These are phyloP conservation scores for Amanita rimosa DNA, from an alignment of 768 basidiomycete species.

Conservation along the genomic window DNA sequence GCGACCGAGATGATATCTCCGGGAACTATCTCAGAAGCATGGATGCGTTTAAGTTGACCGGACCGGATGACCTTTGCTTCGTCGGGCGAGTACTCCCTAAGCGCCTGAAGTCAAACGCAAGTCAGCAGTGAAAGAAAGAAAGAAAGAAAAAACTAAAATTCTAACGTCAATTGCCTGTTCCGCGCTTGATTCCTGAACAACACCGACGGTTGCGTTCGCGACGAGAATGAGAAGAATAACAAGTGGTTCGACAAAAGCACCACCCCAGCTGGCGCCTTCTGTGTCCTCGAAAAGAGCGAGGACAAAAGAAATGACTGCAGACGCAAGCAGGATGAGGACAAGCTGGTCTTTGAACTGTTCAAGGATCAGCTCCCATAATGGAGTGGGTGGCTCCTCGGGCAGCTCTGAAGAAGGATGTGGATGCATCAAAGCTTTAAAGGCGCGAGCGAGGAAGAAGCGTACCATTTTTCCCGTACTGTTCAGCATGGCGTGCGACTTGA, in stretches of 20 bases:
- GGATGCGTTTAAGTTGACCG: constrained; percentile 58
- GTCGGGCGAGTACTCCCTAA: constrained; percentile 96
- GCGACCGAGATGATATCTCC: constrained; percentile 88
- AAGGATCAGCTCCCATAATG: constrained; percentile 90
- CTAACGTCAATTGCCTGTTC: constrained; percentile 96
- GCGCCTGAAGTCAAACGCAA: constrained; percentile 42
- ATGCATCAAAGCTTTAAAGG: neutral
- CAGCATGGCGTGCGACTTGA: constrained; percentile 63
- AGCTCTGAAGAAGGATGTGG: constrained; percentile 35
- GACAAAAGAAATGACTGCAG: constrained; percentile 88
- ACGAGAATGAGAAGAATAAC: constrained; percentile 95
- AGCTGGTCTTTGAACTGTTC: constrained; percentile 99
- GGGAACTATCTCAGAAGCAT: constrained; percentile 85
- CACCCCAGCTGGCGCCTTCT: constrained; percentile 50
- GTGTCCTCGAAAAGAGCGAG: constrained; percentile 81
- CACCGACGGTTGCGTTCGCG: constrained; percentile 95
- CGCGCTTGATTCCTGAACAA: constrained; percentile 93
- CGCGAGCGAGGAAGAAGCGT: constrained; percentile 10
- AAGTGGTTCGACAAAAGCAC: constrained; percentile 90
- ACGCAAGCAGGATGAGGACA: constrained; percentile 91
- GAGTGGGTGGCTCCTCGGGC: constrained; percentile 86
- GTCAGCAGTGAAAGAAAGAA: constrained; percentile 3
- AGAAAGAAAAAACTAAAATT: constrained; percentile 30
- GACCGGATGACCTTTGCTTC: constrained; percentile 85
- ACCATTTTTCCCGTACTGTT: constrained; percentile 85